Percentiles rank a stretch among this genome's conserved stretches.
These are phyloP conservation scores for Pythium apleroticum DNA, from an alignment of 352 stramenopile species.

Conservation along the genomic window DNA sequence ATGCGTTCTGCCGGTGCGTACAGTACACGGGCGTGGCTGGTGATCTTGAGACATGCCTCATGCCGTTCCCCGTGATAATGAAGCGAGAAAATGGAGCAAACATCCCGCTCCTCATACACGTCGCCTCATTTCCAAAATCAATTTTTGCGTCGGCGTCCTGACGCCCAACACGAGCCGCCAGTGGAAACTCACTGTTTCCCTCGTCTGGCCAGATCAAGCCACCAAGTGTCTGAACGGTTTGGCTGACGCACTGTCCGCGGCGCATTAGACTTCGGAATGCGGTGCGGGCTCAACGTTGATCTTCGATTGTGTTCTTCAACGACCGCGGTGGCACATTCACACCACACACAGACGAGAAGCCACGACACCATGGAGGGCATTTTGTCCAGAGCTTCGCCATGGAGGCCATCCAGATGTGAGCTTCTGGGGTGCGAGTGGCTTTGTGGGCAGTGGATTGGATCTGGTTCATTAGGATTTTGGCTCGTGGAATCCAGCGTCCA, in stretches of 20 bases:
- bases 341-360: not conserved
- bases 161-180: too few relatives aligned
- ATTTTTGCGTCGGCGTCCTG: too few relatives aligned
- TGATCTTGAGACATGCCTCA: not conserved
- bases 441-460: not conserved
- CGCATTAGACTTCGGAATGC: not conserved
- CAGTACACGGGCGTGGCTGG: not conserved
- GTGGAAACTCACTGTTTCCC: not conserved
- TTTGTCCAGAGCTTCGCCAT: not conserved
- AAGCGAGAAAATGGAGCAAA: not conserved
- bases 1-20: not conserved
- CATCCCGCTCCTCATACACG: not conserved
- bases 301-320: not conserved
- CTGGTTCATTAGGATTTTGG: not conserved
- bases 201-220: not conserved
- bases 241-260: not conserved
- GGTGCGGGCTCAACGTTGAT: not conserved
- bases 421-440: not conserved
- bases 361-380: not conserved
- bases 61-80: not conserved
- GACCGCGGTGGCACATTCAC: not conserved
- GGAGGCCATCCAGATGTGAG: not conserved
- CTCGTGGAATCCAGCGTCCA: not conserved
- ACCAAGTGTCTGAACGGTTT: not conserved
- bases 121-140: too few relatives aligned